Evolutionary conservation across 73 alveolate genomes (phyloP).

Genomic region (Uronychia setigera): DNA sequence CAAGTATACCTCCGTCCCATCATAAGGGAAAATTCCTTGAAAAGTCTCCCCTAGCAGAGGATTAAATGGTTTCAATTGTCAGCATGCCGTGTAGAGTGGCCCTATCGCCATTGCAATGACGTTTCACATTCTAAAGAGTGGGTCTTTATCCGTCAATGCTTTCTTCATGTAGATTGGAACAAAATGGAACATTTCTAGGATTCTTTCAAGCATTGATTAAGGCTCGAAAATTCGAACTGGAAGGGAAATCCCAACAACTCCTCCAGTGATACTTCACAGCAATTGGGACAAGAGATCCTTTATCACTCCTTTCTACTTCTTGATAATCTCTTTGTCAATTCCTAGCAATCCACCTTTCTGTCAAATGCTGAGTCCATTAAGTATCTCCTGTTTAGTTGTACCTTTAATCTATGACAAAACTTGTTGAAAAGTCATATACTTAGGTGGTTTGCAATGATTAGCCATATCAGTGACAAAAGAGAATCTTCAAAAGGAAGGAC

Average conservation of each 20-base stretch:
- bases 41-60: constrained; percentile 86
- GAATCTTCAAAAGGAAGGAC: no score
- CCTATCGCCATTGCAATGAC: constrained; percentile 63
- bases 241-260: constrained; percentile 50
- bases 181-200: constrained; percentile 51
- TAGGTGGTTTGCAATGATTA: no score
- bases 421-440: no score
- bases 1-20: constrained; percentile 59
- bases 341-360: constrained; percentile 25
- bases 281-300: constrained; percentile 40
- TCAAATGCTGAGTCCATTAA: no score
- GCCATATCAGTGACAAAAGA: no score
- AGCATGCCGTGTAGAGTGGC: constrained; percentile 44
- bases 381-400: no score
- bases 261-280: constrained; percentile 41
- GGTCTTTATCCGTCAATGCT: constrained; percentile 61
- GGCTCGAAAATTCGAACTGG: constrained; percentile 70
- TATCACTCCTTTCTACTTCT: constrained; percentile 55
- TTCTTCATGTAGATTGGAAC: constrained; percentile 50
- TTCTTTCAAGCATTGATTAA: constrained; percentile 42
- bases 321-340: constrained; percentile 35
- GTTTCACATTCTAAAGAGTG: constrained; percentile 62
- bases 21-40: constrained; percentile 58
- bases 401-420: no score
- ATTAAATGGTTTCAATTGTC: constrained; percentile 73